Base-by-base conservation (phyloP, 441 rosid genomes). In the Geranium incanum region DNA sequence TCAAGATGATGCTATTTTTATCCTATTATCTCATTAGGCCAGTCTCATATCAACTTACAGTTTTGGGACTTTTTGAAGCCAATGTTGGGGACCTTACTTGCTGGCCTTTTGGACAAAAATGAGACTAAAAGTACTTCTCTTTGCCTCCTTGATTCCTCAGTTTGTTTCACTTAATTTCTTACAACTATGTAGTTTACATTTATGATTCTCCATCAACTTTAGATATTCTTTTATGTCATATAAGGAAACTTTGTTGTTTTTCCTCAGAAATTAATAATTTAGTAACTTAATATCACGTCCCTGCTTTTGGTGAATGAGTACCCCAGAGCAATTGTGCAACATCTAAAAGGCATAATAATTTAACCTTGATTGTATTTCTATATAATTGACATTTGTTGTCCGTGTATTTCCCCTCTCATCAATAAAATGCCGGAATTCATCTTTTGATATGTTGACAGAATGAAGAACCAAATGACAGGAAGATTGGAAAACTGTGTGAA, bases 401-500 rank as follows among this genome's bases (percentile, higher is more conserved):
- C 21, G 15, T 57, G 33, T 28, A 16, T 59, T 5, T 59, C 19
- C 7, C 9, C 23, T 11, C 28, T 18, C 64, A 16, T 59, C 33
- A 16, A 59, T 18, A 59, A 59, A 6, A 16, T 59, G 23, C 21
- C 19, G 64, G 8, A 28, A 59, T 59, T 59, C 15, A 59, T 59
- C 64, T 18, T 59, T 59, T 7, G 6, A 4, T n/a, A 0, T 59
- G 73, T 80, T 72, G 72, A 75, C 86, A 94, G 99, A 94, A 84
- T 66, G 90, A 86, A 59, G 89, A 87, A 76, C 92, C 96, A 41
- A 90, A 90, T 76, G 97, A 94, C 74, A 83, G 99, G 73, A 90
- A 89, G 76, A 90, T 90, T 12, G 92, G 91, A 72, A 94, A 89
- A 83, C 94, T 94, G 75, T 94, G 99, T 79, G 99, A 94, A 68